Base-by-base conservation (phyloP, 2,329 filamentous ascomycete genomes). In the Microcyclospora pomicola region DNA sequence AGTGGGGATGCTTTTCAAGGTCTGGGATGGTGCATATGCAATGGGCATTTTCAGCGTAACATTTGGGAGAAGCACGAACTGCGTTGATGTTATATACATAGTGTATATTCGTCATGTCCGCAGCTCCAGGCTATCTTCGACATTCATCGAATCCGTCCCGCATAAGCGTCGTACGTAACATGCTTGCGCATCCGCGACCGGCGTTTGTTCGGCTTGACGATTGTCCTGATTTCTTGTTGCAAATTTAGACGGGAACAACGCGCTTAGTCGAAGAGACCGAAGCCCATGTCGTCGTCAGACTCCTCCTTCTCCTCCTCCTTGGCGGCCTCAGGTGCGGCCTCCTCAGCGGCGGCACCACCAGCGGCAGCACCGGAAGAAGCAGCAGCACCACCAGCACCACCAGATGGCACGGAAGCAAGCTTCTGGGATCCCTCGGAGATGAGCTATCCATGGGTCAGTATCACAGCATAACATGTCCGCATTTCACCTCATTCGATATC, bases 351-450 rank as follows among this genome's bases (percentile, higher is more conserved):
- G 61, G 69, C 83, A 61, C 68, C 82, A 55, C 69, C 81, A 50
- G 69, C 82, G 61, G 70, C 83, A 60, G 68, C 82, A 55, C 69
- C 81, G 54, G 70, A 80, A 56, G 68, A 80, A 59, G 70, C 82
- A 61, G 68, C 80, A 61, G 69, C 76, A 66, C 73, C 82, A 63
- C 77, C 85, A 60, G 71, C 75, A 67, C 87, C 87, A 59, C 87
- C 91, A 60, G 83, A 85, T 67, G 91, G 87, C 62, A 98, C 88
- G 68, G 88, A 95, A 58, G 91, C 91, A 60, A 98, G 85, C 80
- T 98, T 98, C 68, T 72, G 61, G 52, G 82, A 77, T 63, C 91
- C 91, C 69, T 87, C 77, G 58, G 83, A 58, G 66, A 98, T 95
- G 68, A 98, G 72, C 91, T 96, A 51, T 13, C 27, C 11, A 14